A percentile compares a stretch with the other conserved stretches of the same genome.
These are phyloP conservation scores for Lycium barbarum DNA, from an alignment of 257 asterid species.

Conservation along the genomic window DNA sequence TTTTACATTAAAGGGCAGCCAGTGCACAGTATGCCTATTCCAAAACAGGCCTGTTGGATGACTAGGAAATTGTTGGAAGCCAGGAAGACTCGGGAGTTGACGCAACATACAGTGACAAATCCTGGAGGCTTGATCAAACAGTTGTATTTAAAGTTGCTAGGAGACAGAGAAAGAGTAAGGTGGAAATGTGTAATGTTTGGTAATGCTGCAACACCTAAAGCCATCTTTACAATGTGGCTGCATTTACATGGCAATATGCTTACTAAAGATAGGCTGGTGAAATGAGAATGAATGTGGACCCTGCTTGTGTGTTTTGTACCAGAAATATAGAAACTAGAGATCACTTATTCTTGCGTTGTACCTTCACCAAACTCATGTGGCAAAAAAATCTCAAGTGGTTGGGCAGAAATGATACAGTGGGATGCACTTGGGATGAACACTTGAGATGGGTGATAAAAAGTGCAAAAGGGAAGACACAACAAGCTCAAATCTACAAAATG, in stretches of 20 bases:
- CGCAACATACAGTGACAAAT: too few relatives aligned
- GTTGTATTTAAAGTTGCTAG: background rate
- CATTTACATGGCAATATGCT: background rate
- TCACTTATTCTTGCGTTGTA: background rate
- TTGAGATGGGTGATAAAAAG: background rate
- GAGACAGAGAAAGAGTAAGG: background rate
- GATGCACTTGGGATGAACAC: background rate
- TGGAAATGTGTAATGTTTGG: background rate
- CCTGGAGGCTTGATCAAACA: too few relatives aligned
- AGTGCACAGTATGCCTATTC: too few relatives aligned
- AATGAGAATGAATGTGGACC: background rate
- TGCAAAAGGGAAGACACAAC: background rate
- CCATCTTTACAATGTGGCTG: background rate
- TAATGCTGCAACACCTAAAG: background rate
- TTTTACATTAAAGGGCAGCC: too few relatives aligned
- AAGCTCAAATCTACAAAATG: background rate
- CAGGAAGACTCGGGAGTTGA: too few relatives aligned
- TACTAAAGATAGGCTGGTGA: too few relatives aligned
- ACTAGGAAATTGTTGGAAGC: background rate
- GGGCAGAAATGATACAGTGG: background rate
- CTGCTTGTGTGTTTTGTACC: background rate
- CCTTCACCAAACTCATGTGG: too few relatives aligned
- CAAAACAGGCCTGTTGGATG: background rate
- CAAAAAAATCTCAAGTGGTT: background rate
- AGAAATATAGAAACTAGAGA: background rate